phyloP scores from a whole-genome alignment of 768 basidiomycete species.

The Mycena olivaceomarginata region DNA sequence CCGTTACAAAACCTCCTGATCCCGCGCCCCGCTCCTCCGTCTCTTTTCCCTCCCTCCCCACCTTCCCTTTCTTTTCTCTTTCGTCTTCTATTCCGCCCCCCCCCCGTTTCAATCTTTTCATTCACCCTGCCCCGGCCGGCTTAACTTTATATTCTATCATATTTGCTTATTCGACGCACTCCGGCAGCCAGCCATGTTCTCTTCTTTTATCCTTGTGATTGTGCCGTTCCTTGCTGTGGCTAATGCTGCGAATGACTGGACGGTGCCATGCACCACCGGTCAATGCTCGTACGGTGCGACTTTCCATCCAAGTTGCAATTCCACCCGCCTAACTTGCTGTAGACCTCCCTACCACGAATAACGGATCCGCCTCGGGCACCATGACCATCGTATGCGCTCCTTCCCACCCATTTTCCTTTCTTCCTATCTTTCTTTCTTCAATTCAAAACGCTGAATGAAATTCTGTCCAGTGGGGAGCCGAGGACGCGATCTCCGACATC shows the following conservation, averaged over 20 bases:
- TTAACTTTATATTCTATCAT: neutral
- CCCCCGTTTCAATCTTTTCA: neutral
- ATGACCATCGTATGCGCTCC: conserved; percentile 42
- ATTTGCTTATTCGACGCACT: neutral
- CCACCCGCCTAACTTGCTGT: neutral
- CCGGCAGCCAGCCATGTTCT: conserved; percentile 3
- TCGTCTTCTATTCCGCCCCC: neutral
- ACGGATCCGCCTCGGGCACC: conserved; percentile 48
- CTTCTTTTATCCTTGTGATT: conserved; percentile 26
- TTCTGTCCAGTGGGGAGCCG: conserved; percentile 43
- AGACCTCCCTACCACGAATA: conserved; percentile 6
- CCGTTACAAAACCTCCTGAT: no score
- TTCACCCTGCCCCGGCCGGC: conserved; percentile 25
- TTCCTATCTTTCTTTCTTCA: neutral
- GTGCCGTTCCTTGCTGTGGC: conserved; percentile 23
- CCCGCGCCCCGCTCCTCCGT: no score
- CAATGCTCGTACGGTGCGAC: conserved; percentile 43
- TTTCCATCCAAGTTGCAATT: neutral
- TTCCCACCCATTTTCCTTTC: neutral
- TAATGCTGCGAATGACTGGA: conserved; percentile 38
- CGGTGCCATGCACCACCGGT: conserved; percentile 31
- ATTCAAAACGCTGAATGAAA: conserved; percentile 16
- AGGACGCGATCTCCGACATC: conserved; percentile 47
- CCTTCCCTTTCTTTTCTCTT: no score
- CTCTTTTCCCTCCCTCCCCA: no score